Conservation (phyloP, 768 basidiomycete genomes). For the Hericium alpestre region DNA sequence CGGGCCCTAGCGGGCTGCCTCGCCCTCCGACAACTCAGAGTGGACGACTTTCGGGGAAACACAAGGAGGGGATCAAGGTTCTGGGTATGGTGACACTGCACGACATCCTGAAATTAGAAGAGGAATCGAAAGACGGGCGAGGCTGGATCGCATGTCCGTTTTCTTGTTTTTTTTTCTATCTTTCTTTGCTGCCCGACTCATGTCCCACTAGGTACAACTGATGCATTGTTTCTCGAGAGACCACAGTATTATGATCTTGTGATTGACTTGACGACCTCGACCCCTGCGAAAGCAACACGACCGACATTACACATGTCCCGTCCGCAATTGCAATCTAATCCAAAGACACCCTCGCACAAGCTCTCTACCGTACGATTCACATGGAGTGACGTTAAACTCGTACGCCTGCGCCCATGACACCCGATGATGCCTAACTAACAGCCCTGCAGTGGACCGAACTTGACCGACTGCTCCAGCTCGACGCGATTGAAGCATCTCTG, state of each 20-base stretch:
- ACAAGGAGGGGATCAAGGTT: slow-evolving; percentile 47
- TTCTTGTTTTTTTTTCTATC: not conserved
- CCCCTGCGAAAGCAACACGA: slow-evolving; percentile 47
- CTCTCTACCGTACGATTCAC: slow-evolving; percentile 62
- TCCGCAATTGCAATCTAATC: slow-evolving; percentile 25
- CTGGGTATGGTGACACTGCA: slow-evolving; percentile 74
- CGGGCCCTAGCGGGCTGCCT: slow-evolving; percentile 4
- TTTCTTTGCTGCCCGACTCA: not conserved
- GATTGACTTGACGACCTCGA: slow-evolving; percentile 66
- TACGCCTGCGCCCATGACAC: slow-evolving; percentile 21
- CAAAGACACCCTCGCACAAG: slow-evolving; percentile 34
- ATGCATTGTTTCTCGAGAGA: slow-evolving; percentile 76
- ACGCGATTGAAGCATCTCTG: slow-evolving; percentile 23
- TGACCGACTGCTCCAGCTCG: slow-evolving; percentile 54
- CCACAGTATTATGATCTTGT: slow-evolving; percentile 71
- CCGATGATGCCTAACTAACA: slow-evolving; percentile 2
- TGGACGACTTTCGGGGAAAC: slow-evolving; percentile 27
- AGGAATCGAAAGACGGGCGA: slow-evolving; percentile 45
- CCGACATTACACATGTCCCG: slow-evolving; percentile 60
- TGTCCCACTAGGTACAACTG: slow-evolving; percentile 50
- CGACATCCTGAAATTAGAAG: slow-evolving; percentile 53
- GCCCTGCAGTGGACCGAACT: slow-evolving; percentile 64
- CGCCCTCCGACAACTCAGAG: slow-evolving; percentile 1
- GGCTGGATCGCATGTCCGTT: slow-evolving; percentile 77
- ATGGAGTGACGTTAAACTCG: slow-evolving; percentile 76